Evolutionary conservation across 805 yeast genomes (phyloP).

Genomic region (Kurtzmaniella cleridarum): DNA sequence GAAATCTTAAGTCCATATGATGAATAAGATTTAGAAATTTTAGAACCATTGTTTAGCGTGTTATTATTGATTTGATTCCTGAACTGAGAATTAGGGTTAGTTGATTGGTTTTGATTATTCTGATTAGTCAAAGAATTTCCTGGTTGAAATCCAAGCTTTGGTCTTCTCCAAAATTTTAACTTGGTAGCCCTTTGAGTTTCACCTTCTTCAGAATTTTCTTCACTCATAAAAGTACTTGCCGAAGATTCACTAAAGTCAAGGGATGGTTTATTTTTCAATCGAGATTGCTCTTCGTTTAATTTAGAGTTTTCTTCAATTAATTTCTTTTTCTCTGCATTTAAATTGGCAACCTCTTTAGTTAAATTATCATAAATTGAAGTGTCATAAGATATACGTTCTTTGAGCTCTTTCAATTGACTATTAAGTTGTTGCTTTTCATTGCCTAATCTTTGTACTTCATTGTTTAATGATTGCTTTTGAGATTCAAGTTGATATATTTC

Average conservation of each 20-base stretch:
- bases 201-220: slow-evolving; percentile 15
- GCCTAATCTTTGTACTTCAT: slow-evolving; percentile 21
- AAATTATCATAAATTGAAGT: slow-evolving; percentile 39
- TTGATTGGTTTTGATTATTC: slow-evolving; percentile 1
- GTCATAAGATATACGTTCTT: slow-evolving; percentile 33
- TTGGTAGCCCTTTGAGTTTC: slow-evolving; percentile 39
- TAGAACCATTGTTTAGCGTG: background rate
- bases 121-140: too few species aligned
- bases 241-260: slow-evolving; percentile 2
- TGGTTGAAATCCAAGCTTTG: slow-evolving; percentile 23
- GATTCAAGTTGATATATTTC: slow-evolving; percentile 36
- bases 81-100: too few species aligned
- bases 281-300: slow-evolving; percentile 17
- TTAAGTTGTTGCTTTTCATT: slow-evolving; percentile 19
- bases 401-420: slow-evolving; percentile 11
- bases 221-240: slow-evolving; percentile 2
- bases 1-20: slow-evolving; percentile 1
- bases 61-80: background rate
- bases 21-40: background rate
- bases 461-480: slow-evolving; percentile 16
- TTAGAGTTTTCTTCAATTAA: slow-evolving; percentile 27
- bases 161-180: slow-evolving; percentile 41
- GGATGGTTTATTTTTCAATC: slow-evolving; percentile 5
- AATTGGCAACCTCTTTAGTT: slow-evolving; percentile 45
- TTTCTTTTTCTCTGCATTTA: slow-evolving; percentile 42